A percentile compares a stretch with the other conserved stretches of the same genome.
These are phyloP conservation scores for Pseudevernia furfuracea DNA, from an alignment of 495 filamentous ascomycete genomes.

Conservation along the genomic window DNA sequence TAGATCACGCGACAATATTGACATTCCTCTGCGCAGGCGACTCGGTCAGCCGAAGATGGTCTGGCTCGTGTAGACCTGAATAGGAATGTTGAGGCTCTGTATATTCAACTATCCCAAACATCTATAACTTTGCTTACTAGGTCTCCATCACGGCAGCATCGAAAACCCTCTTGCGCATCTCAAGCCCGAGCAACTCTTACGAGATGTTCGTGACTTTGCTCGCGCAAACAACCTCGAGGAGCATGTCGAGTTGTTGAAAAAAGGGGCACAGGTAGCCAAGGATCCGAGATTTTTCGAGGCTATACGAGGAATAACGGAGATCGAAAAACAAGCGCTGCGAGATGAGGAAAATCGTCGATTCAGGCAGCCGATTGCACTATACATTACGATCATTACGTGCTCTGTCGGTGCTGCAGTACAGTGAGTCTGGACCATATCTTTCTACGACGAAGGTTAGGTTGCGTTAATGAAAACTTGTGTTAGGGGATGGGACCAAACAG, in stretches of 20 bases:
- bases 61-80: conserved; percentile 24
- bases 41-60: conserved; percentile 19
- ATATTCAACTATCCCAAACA: not conserved
- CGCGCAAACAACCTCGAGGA: conserved; percentile 44
- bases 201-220: conserved; percentile 55
- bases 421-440: not conserved
- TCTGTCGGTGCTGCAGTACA: conserved; percentile 53
- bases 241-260: conserved; percentile 51
- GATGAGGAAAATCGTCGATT: conserved; percentile 55
- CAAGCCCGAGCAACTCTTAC: conserved; percentile 44
- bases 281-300: conserved; percentile 42
- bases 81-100: conserved; percentile 25
- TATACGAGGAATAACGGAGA: conserved; percentile 41
- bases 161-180: conserved; percentile 56
- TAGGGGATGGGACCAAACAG: conserved; percentile 60
- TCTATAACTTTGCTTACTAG: not conserved
- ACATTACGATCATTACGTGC: conserved; percentile 50
- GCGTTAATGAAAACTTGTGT: conserved; percentile 6
- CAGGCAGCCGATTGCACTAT: conserved; percentile 54
- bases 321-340: conserved; percentile 46
- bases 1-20: conserved; percentile 1
- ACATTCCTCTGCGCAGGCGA: conserved; percentile 16
- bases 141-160: conserved; percentile 27
- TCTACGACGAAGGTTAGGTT: not conserved
- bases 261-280: conserved; percentile 59